Evolutionary conservation across 2,329 filamentous ascomycete species (phyloP), one percentile per base, ranked within the genome.

Genomic region (Fusarium sp.): DNA sequence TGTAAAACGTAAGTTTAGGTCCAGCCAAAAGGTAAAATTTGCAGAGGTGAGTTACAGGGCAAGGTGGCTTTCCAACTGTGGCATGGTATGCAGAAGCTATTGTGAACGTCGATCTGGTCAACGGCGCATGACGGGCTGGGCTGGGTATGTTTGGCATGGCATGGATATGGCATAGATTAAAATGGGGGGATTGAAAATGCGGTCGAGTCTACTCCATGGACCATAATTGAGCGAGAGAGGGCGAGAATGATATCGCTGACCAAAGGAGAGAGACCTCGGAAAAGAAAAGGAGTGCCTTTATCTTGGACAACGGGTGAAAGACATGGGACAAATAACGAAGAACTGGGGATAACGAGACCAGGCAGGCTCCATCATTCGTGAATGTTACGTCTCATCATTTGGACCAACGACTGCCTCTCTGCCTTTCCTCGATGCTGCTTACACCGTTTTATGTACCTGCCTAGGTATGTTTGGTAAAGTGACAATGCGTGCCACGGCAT

Each of bases 21-120:
- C 25, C 20, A 42, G n/a, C 10, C 25, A 25, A 14, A 36, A 18
- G 33, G 33, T 7, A 18, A 31, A 25, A 20, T 9, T 29, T 37
- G 13, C 18, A 21, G 29, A 18, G 18, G 17, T 21, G 39, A 35
- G 35, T 18, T 37, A 36, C n/a, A 20, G 27, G 43, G 33, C 27
- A 61, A 39, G 20, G 47, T 20, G 54, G 25, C 25, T 49, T 59
- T 47, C 29, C 36, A 36, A 50, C 39, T 41, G 43, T 42, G 27
- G 43, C 29, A 58, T 47, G 43, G 62, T 58, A 43, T 20, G 21
- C 20, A 35, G 42, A 57, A 52, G 51, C 20, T 53, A 66, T 57
- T 43, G 47, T 43, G 23, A 56, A 66, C 31, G 33, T 54, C 60
- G 60, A 62, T 64, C 49, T 58, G 36, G 43, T 51, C 25, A 57